phyloP scores from a whole-genome alignment of 2,329 filamentous ascomycete species.

The Penicillium hesseltinei region DNA sequence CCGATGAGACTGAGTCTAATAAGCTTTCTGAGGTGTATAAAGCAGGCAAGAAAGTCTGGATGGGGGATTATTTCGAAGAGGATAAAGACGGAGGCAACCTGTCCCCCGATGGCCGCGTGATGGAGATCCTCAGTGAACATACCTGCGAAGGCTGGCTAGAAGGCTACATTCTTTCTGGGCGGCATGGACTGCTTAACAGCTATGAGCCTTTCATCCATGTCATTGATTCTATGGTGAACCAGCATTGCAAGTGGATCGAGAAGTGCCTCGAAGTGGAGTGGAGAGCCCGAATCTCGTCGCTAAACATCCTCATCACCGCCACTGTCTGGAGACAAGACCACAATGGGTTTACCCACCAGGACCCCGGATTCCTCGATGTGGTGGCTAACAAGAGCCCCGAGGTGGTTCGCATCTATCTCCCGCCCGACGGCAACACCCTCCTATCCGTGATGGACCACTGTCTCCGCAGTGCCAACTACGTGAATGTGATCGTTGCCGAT shows the following conservation, averaged over 20 bases:
- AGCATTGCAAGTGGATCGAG: constrained; percentile 83
- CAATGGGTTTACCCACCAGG: constrained; percentile 80
- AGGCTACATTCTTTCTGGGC: constrained; percentile 71
- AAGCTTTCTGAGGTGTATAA: constrained; percentile 71
- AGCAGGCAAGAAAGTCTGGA: constrained; percentile 75
- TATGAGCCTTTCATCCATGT: constrained; percentile 83
- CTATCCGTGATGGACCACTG: constrained; percentile 76
- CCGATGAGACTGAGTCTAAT: constrained; percentile 79
- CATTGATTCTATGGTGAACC: constrained; percentile 82
- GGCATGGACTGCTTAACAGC: constrained; percentile 74
- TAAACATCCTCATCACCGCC: constrained; percentile 76
- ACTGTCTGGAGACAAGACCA: constrained; percentile 82
- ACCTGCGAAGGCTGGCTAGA: constrained; percentile 78
- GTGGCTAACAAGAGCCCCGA: constrained; percentile 77
- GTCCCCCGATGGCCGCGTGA: constrained; percentile 65
- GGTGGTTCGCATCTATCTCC: constrained; percentile 76
- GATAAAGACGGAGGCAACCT: constrained; percentile 73
- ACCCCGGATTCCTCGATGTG: constrained; percentile 76
- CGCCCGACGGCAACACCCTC: constrained; percentile 75
- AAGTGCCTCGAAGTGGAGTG: constrained; percentile 78
- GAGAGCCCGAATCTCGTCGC: constrained; percentile 69
- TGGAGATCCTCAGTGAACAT: constrained; percentile 83
- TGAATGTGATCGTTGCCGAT: constrained; percentile 77
- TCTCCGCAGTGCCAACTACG: constrained; percentile 70
- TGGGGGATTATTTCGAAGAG: constrained; percentile 75